phyloP scores from a whole-genome alignment of 306 rosid species.

The cucumber (Cucumis sativus) region DNA sequence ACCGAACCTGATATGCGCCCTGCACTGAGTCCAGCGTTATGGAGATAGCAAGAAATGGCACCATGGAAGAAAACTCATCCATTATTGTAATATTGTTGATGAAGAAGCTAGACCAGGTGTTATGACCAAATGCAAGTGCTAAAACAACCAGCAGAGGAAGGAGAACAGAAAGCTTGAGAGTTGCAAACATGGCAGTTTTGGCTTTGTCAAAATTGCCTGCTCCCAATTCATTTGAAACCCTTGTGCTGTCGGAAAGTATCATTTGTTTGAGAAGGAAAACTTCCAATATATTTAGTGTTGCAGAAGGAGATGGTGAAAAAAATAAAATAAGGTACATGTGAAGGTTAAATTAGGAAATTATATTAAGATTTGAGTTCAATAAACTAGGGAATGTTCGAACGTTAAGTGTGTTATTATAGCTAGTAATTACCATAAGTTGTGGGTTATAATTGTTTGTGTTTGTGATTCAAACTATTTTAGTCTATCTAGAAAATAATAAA shows the following conservation, averaged over 20 bases:
- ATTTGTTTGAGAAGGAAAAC: background rate
- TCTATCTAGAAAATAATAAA: too few species aligned
- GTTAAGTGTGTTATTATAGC: too few species aligned
- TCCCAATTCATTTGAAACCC: constrained; percentile 27
- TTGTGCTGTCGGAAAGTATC: constrained; percentile 36
- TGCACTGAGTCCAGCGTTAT: constrained; percentile 49
- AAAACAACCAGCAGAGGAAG: constrained; percentile 34
- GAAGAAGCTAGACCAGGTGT: constrained; percentile 44
- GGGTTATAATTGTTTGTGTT: too few species aligned
- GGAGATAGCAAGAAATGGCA: constrained; percentile 52
- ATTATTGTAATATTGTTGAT: constrained; percentile 23
- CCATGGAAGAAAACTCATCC: constrained; percentile 48
- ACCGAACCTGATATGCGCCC: constrained; percentile 65
- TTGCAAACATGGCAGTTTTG: constrained; percentile 50
- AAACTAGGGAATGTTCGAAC: too few species aligned
- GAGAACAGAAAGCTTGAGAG: constrained; percentile 53
- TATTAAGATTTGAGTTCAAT: background rate
- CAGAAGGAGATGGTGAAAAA: background rate
- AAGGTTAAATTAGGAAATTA: background rate
- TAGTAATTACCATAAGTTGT: too few species aligned
- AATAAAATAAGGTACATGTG: background rate
- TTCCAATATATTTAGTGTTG: background rate
- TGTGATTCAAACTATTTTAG: too few species aligned
- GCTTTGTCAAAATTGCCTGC: constrained; percentile 31
- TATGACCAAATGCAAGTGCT: constrained; percentile 41